Evolutionary conservation across 2,329 filamentous ascomycete species (phyloP).

Genomic region (Diaporthe sp.): DNA sequence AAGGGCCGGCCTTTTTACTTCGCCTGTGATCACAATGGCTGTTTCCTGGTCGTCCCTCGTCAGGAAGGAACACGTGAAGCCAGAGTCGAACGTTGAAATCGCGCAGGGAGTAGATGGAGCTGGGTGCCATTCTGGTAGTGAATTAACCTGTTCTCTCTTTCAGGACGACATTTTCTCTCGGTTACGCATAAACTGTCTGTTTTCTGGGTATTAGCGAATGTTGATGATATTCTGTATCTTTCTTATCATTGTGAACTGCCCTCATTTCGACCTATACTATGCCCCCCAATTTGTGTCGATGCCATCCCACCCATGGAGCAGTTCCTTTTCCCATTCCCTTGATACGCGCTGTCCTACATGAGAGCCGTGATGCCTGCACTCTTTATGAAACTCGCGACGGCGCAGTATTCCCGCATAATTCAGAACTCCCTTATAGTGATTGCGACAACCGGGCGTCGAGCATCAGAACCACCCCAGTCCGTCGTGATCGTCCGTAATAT

Average conservation of each 20-base stretch:
- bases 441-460: neutral
- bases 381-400: neutral
- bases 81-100: neutral
- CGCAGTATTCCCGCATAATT: neutral
- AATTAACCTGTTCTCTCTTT: neutral
- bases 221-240: too few relatives aligned
- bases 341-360: neutral
- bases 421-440: neutral
- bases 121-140: neutral
- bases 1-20: neutral
- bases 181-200: too few relatives aligned
- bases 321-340: neutral
- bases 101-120: neutral
- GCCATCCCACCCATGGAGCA: neutral
- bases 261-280: too few relatives aligned
- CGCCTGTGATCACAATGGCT: too few relatives aligned
- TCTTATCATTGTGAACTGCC: too few relatives aligned
- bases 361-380: neutral
- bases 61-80: neutral
- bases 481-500: neutral
- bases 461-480: conserved; percentile 6
- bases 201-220: too few relatives aligned
- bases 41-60: neutral
- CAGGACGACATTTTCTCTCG: neutral
- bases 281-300: neutral